These are phyloP conservation scores for Petunia hybrid DNA, from an alignment of 305 asterid species.

Conservation along the genomic window DNA sequence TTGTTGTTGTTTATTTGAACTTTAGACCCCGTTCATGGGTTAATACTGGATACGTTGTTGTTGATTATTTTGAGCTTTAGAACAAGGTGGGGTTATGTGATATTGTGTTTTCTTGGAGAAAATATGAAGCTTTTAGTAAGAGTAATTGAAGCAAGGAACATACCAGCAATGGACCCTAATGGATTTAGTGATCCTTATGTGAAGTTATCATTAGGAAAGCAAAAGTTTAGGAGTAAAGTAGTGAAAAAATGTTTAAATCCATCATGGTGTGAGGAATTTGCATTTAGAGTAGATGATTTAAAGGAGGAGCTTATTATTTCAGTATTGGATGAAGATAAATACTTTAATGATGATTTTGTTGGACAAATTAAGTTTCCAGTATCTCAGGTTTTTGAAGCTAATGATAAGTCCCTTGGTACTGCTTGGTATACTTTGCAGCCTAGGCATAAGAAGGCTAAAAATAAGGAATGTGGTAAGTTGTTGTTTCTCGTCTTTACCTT, in stretches of 20 bases:
- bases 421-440: constrained; percentile 90
- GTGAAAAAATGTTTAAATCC: constrained; percentile 88
- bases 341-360: constrained; percentile 86
- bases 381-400: constrained; percentile 71
- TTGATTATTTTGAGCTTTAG: neutral
- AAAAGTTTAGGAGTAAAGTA: constrained; percentile 75
- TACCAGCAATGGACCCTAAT: constrained; percentile 87
- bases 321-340: constrained; percentile 91
- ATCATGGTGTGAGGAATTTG: constrained; percentile 94
- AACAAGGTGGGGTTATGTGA: neutral
- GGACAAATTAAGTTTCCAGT: constrained; percentile 83
- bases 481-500: constrained; percentile 14
- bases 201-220: constrained; percentile 84
- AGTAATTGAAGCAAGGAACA: constrained; percentile 76
- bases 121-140: constrained; percentile 88
- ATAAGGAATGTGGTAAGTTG: constrained; percentile 78
- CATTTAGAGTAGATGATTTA: constrained; percentile 80
- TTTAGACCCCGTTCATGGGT: neutral
- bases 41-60: neutral
- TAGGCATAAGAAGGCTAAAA: constrained; percentile 77
- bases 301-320: constrained; percentile 78
- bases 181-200: constrained; percentile 97
- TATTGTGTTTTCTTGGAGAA: neutral
- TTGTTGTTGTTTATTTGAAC: neutral
- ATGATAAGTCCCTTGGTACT: constrained; percentile 83